phyloP scores from a whole-genome alignment of 257 asterid genomes.

The Salvia rosmarinus region DNA sequence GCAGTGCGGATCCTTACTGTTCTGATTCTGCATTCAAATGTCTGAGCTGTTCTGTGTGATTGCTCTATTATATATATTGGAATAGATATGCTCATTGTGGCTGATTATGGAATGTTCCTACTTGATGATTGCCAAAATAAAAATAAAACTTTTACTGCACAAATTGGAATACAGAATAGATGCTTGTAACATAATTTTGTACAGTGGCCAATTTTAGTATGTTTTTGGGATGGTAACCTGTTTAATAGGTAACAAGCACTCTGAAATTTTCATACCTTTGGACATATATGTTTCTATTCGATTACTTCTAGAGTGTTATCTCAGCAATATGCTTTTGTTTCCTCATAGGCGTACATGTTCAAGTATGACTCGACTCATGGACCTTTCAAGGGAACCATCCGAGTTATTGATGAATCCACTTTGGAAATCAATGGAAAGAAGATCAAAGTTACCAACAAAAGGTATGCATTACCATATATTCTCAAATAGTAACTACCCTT shows the following conservation, averaged over 20 bases:
- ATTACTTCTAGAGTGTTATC: slow-evolving; percentile 2
- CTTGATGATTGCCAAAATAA: background rate
- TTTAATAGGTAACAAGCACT: background rate
- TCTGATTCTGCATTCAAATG: background rate
- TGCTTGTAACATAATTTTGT: background rate
- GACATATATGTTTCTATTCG: background rate
- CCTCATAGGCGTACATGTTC: slow-evolving; percentile 98
- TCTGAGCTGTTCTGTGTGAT: background rate
- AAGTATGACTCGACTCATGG: slow-evolving; percentile 99
- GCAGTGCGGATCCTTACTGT: background rate
- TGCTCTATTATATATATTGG: background rate
- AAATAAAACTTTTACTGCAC: background rate
- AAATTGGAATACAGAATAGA: background rate
- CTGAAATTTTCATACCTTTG: slow-evolving; percentile 7
- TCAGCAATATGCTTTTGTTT: slow-evolving; percentile 25
- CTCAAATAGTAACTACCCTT: background rate
- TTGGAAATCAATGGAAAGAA: slow-evolving; percentile 93
- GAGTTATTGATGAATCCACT: slow-evolving; percentile 76
- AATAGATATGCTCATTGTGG: background rate
- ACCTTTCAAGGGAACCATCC: slow-evolving; percentile 69
- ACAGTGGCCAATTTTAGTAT: background rate
- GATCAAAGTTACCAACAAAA: slow-evolving; percentile 70
- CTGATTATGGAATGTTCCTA: background rate
- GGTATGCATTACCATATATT: slow-evolving; percentile 54
- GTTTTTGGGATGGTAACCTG: background rate